phyloP scores from a whole-genome alignment of 2,329 filamentous ascomycete species.

The Claviceps monticola region DNA sequence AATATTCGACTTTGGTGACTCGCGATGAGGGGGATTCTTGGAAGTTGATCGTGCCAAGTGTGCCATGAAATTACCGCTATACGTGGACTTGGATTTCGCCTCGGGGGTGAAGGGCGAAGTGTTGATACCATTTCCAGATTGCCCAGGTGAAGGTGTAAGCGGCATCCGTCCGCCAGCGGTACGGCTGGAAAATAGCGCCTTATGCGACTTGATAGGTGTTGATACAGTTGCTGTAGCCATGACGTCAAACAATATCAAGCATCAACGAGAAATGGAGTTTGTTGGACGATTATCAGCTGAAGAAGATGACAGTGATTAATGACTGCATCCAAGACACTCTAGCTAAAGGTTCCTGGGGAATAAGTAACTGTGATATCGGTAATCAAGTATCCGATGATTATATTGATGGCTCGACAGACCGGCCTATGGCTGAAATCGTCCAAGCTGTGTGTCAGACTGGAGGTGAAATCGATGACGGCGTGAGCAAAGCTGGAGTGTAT shows the following conservation, averaged over 20 bases:
- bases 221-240: constrained; percentile 77
- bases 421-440: constrained; percentile 25
- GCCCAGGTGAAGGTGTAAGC: constrained; percentile 78
- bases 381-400: constrained; percentile 32
- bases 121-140: constrained; percentile 42
- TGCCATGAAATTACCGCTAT: constrained; percentile 64
- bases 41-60: constrained; percentile 60
- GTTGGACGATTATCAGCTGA: constrained; percentile 31
- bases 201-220: constrained; percentile 89
- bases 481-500: constrained; percentile 25
- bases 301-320: constrained; percentile 24
- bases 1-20: constrained; percentile 96
- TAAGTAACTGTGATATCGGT: constrained; percentile 30
- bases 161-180: constrained; percentile 92
- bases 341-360: constrained; percentile 41
- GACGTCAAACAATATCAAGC: constrained; percentile 21
- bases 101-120: constrained; percentile 70
- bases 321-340: constrained; percentile 46
- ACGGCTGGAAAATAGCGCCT: constrained; percentile 80
- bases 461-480: constrained; percentile 21
- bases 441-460: constrained; percentile 20
- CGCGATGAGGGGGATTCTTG: constrained; percentile 51
- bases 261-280: constrained; percentile 13
- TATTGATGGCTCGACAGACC: constrained; percentile 26
- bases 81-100: constrained; percentile 57